A percentile compares a stretch with the other conserved stretches of the same genome.
Conservation (phyloP, 176 grass and related monocot genomes). For the Triticum turgidum region DNA sequence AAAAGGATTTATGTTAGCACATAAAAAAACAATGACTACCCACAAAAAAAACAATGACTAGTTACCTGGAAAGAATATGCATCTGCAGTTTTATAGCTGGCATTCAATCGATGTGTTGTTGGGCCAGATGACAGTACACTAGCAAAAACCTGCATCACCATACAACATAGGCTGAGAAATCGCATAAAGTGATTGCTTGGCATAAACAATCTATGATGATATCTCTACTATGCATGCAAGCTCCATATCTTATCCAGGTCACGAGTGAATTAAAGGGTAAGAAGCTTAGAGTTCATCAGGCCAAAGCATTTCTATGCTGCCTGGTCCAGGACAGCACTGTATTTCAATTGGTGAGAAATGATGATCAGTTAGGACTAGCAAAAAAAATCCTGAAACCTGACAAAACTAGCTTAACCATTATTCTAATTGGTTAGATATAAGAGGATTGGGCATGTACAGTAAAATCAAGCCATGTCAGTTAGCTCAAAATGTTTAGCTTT, state of each 20-base stretch:
- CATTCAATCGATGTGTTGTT: constrained; percentile 66
- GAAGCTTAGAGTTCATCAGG: background rate
- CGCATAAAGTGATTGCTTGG: background rate
- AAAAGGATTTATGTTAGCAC: background rate
- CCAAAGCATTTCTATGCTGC: background rate
- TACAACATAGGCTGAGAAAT: background rate
- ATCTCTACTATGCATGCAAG: background rate
- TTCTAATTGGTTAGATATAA: background rate
- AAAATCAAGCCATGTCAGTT: background rate
- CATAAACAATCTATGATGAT: background rate
- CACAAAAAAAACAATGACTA: background rate
- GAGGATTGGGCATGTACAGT: background rate
- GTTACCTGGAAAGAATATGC: constrained; percentile 79
- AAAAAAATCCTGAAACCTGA: background rate
- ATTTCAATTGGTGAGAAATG: constrained; percentile 3
- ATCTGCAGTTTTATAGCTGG: constrained; percentile 84
- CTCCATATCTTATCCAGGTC: background rate
- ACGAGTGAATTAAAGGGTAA: background rate
- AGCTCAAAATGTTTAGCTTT: constrained; percentile 17
- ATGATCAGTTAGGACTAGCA: constrained; percentile 10
- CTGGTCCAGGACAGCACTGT: background rate
- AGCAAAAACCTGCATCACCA: constrained; percentile 72
- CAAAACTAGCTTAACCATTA: background rate
- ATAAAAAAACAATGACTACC: background rate
- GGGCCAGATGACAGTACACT: constrained; percentile 73